These are phyloP conservation scores for Penicillium sp. DNA, from an alignment of 2,329 filamentous ascomycete genomes.

Conservation along the genomic window DNA sequence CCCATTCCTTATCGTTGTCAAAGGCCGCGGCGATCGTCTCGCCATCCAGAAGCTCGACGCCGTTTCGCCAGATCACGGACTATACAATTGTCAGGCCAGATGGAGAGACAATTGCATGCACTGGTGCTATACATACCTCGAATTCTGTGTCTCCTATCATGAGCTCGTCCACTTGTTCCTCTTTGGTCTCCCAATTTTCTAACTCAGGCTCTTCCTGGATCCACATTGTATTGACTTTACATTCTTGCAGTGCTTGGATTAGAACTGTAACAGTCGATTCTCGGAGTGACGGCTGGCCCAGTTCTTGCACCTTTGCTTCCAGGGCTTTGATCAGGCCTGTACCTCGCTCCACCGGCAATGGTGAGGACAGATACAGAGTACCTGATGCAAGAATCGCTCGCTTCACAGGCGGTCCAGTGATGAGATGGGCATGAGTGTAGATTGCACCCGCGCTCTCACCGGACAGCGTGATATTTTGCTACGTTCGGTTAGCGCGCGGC, in stretches of 20 bases:
- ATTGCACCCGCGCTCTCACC: slow-evolving; percentile 53
- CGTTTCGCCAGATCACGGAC: slow-evolving; percentile 51
- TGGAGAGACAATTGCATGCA: neutral
- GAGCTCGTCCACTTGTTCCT: slow-evolving; percentile 38
- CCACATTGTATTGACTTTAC: slow-evolving; percentile 47
- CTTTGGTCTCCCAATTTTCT: slow-evolving; percentile 39
- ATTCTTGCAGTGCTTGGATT: slow-evolving; percentile 38
- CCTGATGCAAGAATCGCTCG: slow-evolving; percentile 47
- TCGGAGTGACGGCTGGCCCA: slow-evolving; percentile 32
- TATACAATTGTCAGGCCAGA: slow-evolving; percentile 19
- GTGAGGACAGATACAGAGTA: slow-evolving; percentile 47
- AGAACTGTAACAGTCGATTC: slow-evolving; percentile 34
- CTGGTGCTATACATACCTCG: slow-evolving; percentile 34
- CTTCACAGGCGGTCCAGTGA: slow-evolving; percentile 35
- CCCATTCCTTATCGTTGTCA: slow-evolving; percentile 32
- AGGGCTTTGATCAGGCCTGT: slow-evolving; percentile 34
- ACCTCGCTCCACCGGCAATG: slow-evolving; percentile 40
- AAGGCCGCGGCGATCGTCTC: slow-evolving; percentile 40
- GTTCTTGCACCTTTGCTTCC: slow-evolving; percentile 30
- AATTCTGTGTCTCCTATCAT: slow-evolving; percentile 50
- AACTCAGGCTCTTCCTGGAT: slow-evolving; percentile 44
- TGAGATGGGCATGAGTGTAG: slow-evolving; percentile 48
- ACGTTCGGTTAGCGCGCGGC: neutral
- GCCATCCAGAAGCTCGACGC: slow-evolving; percentile 41
- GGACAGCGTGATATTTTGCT: slow-evolving; percentile 46